Evolutionary conservation across 805 yeast genomes (phyloP), one percentile per base, ranked within the genome.

Genomic region (Ogataea pini): DNA sequence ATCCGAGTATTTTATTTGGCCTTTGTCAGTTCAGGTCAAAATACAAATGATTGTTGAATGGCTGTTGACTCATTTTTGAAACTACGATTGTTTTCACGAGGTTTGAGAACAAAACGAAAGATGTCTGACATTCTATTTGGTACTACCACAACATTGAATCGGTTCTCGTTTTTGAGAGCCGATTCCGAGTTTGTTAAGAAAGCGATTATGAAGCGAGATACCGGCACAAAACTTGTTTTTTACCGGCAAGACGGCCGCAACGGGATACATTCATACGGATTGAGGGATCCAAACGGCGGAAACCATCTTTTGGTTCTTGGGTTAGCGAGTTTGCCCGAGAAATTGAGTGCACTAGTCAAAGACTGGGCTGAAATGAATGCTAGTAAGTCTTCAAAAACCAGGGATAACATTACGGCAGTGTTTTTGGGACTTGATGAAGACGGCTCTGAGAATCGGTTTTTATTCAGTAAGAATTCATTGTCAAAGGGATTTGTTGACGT

Each of bases 161-260:
- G 92, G 48, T 79, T 85, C 5, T 77, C 85, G 14, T 86, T 83
- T 56, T 66, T 85, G 42, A 68, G 92, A 31, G 78, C 78, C 19
- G 79, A 85, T 60, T 38, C 65, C 14, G 75, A 70, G 24, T 83
- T 82, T 56, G 73, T 85, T 28, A 54, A 41, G 4, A 20, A 45
- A 7, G 42, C 57, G 1, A 40, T 61, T 4, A 31, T 19, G 3
- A 27, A 36, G 18, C 41, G 43, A 1, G 20, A 37, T 4, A 39
- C 48, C 1, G 64, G 75, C 2, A 67, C 88, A 1, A 65, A 78
- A 44, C 77, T 84, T 48, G 60, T 85, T 2, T 75, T 79, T 39
- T 65, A 71, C 46, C 62, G 64, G 45, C 75, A 71, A 43, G 59
- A 52, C 29, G 58, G 54, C 10, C 42, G 37, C 2, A 51, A 48